phyloP scores from a whole-genome alignment of 352 stramenopile genomes.

The Globisporangium splendens region DNA sequence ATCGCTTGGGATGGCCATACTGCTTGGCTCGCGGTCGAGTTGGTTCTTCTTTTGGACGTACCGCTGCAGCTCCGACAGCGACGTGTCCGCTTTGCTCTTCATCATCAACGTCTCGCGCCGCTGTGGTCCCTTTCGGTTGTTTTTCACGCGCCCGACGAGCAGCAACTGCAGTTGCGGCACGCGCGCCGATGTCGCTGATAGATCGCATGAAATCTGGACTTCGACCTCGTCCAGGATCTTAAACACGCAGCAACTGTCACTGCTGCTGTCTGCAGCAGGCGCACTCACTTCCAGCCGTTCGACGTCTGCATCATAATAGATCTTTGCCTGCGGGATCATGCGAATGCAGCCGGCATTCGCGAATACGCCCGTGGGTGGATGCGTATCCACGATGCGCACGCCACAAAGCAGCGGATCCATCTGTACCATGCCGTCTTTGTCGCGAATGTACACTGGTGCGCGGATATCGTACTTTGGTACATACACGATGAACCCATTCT shows the following conservation, averaged over 20 bases:
- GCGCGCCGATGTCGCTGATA: slow-evolving; percentile 60
- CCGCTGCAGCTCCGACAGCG: slow-evolving; percentile 58
- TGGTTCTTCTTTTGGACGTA: slow-evolving; percentile 56
- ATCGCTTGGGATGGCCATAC: not conserved
- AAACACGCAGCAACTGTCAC: slow-evolving; percentile 34
- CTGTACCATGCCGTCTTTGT: slow-evolving; percentile 84
- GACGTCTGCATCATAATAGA: slow-evolving; percentile 23
- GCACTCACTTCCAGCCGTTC: slow-evolving; percentile 30
- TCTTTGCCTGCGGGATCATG: slow-evolving; percentile 49
- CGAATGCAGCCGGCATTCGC: slow-evolving; percentile 54
- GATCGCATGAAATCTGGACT: slow-evolving; percentile 78
- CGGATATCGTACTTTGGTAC: slow-evolving; percentile 90
- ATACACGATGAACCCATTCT: slow-evolving; percentile 93
- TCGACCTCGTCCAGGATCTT: slow-evolving; percentile 71
- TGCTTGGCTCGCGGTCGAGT: slow-evolving; percentile 7
- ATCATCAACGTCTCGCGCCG: slow-evolving; percentile 20
- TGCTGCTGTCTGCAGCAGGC: slow-evolving; percentile 6
- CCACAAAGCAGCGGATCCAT: slow-evolving; percentile 70
- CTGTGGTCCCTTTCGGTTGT: slow-evolving; percentile 17
- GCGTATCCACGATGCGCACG: slow-evolving; percentile 62
- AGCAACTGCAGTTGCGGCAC: slow-evolving; percentile 73
- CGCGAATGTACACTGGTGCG: slow-evolving; percentile 88
- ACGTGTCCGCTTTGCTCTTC: slow-evolving; percentile 28
- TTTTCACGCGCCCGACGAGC: slow-evolving; percentile 54
- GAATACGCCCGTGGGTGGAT: slow-evolving; percentile 58